These are phyloP conservation scores for Cyclocybe cylindracea DNA, from an alignment of 768 basidiomycete species.

Conservation along the genomic window DNA sequence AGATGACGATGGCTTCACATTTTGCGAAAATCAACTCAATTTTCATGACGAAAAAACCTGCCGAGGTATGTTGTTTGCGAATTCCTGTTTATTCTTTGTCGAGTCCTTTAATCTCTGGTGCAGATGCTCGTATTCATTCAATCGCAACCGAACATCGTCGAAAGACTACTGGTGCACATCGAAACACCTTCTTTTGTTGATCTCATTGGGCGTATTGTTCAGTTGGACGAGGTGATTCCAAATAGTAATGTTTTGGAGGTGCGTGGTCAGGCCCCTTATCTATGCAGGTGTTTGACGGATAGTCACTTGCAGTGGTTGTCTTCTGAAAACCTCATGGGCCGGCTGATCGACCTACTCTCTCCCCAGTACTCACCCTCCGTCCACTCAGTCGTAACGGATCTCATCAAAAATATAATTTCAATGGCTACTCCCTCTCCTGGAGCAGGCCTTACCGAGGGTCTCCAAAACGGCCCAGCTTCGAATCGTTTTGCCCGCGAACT, in stretches of 20 bases:
- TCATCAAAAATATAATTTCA: constrained; percentile 93
- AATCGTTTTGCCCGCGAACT: constrained; percentile 91
- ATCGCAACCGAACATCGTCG: constrained; percentile 76
- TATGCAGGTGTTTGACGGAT: constrained; percentile 12
- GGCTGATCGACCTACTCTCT: constrained; percentile 80
- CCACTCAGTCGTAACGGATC: constrained; percentile 85
- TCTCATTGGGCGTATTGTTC: constrained; percentile 85
- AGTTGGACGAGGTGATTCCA: constrained; percentile 82
- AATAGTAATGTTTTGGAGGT: constrained; percentile 87
- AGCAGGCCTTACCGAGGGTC: constrained; percentile 67
- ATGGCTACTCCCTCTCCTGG: constrained; percentile 89
- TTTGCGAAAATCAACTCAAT: constrained; percentile 94
- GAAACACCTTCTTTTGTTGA: constrained; percentile 92
- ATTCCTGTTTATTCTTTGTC: constrained; percentile 19
- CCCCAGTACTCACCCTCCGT: constrained; percentile 73
- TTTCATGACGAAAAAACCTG: constrained; percentile 85
- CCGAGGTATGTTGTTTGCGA: constrained; percentile 65
- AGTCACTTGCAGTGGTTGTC: constrained; percentile 75
- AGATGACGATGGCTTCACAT: constrained; percentile 86
- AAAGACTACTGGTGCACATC: constrained; percentile 81
- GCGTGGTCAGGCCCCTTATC: constrained; percentile 36
- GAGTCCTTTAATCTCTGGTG: constrained; percentile 26
- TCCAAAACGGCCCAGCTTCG: constrained; percentile 71
- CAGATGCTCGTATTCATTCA: constrained; percentile 95
- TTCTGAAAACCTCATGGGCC: constrained; percentile 77